Percentiles rank a stretch among this genome's conserved stretches.
These are phyloP conservation scores for Pythium folliculosum DNA, from an alignment of 352 stramenopile genomes.

Conservation along the genomic window DNA sequence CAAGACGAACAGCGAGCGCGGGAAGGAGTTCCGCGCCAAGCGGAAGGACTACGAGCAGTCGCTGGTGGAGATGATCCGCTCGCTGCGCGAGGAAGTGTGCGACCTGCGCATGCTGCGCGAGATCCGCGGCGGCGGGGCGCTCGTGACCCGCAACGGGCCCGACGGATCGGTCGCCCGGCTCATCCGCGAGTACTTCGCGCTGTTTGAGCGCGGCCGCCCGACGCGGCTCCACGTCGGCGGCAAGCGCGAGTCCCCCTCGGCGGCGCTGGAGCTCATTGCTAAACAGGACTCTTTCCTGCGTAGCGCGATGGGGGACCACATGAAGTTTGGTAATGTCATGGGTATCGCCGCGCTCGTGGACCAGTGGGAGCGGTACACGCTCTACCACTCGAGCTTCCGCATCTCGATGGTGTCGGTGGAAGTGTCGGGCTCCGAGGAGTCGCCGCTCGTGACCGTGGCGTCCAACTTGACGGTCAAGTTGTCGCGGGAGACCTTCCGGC, in stretches of 20 bases:
- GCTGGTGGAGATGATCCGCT: conserved; percentile 32
- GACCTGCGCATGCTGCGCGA: conserved; percentile 28
- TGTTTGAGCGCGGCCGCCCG: conserved; percentile 25
- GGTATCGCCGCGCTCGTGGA: conserved; percentile 20
- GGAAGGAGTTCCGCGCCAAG: conserved; percentile 57
- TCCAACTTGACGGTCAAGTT: conserved; percentile 30
- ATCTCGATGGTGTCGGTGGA: conserved; percentile 28
- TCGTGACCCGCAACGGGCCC: conserved; percentile 10
- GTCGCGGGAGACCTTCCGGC: conserved; percentile 33
- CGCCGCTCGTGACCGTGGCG: conserved; percentile 24
- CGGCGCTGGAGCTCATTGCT: not conserved
- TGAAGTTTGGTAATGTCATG: conserved; percentile 18
- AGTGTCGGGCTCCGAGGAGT: conserved; percentile 20
- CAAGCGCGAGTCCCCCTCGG: conserved; percentile 5
- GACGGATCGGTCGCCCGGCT: conserved; percentile 33
- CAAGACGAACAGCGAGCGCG: conserved; percentile 73
- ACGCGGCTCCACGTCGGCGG: conserved; percentile 9
- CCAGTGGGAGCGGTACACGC: conserved; percentile 32
- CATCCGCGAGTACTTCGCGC: conserved; percentile 30
- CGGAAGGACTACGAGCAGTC: conserved; percentile 49
- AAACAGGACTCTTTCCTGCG: conserved; percentile 20
- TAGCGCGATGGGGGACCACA: conserved; percentile 3
- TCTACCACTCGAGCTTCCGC: conserved; percentile 22
- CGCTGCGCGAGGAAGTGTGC: conserved; percentile 29
- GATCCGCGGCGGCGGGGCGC: conserved; percentile 20